phyloP scores from a whole-genome alignment of 2,329 filamentous ascomycete species.

The Chrysoporthe puriensis region DNA sequence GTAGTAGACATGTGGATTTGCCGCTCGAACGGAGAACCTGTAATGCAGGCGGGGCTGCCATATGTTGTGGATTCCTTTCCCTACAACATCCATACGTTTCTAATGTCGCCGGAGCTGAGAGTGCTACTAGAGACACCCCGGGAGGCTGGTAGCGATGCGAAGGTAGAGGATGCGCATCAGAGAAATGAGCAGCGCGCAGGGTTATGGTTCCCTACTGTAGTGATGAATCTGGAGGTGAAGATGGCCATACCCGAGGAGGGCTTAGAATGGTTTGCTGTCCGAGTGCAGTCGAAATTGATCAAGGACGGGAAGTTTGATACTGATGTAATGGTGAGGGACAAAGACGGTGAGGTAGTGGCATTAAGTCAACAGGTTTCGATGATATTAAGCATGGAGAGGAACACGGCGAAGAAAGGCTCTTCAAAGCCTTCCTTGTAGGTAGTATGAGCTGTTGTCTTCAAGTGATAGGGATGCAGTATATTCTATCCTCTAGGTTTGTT shows the following conservation, averaged over 20 bases:
- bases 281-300: constrained; percentile 68
- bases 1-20: constrained; percentile 70
- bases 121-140: constrained; percentile 7
- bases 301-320: constrained; percentile 75
- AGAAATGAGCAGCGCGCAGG: too few species aligned
- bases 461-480: too few species aligned
- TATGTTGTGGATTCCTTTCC: constrained; percentile 50
- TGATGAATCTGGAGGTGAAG: constrained; percentile 78
- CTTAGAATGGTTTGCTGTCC: constrained; percentile 72
- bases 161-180: too few species aligned
- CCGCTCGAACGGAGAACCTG: constrained; percentile 60
- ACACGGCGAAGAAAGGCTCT: constrained; percentile 40
- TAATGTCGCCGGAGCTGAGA: constrained; percentile 15
- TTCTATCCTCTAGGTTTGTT: too few species aligned
- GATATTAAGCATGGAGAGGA: constrained; percentile 65
- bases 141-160: neutral
- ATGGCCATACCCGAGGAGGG: constrained; percentile 69
- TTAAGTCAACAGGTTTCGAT: constrained; percentile 70
- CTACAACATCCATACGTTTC: constrained; percentile 31
- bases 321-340: constrained; percentile 70
- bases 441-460: too few species aligned
- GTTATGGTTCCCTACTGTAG: constrained; percentile 74
- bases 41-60: constrained; percentile 66
- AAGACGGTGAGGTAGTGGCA: constrained; percentile 65
- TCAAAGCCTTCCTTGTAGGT: too few species aligned